These are phyloP conservation scores for Fusarium metavorans DNA, from an alignment of 2,329 filamentous ascomycete species.

Conservation along the genomic window DNA sequence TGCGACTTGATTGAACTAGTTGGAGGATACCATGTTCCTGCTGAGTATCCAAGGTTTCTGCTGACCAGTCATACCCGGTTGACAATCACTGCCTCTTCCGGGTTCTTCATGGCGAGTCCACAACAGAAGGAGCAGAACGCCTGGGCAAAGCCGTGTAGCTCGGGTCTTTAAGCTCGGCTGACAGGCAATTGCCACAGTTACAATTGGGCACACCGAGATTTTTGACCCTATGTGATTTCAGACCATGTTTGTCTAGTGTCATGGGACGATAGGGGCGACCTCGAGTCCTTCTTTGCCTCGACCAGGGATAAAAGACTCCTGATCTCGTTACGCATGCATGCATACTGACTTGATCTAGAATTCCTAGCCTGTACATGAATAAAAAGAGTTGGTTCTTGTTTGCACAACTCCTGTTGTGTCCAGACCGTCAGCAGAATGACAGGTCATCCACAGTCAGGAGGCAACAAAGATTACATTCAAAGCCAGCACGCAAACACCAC, in stretches of 20 bases:
- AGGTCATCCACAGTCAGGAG: not conserved
- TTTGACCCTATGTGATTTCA: not conserved
- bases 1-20: not conserved
- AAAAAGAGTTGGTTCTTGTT: not conserved
- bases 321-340: not conserved
- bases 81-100: not conserved
- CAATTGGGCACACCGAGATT: not conserved
- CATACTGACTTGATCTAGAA: not conserved
- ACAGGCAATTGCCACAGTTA: not conserved
- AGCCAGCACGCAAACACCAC: not conserved
- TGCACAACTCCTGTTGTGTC: not conserved
- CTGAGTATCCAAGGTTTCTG: not conserved
- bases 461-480: not conserved
- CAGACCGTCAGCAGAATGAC: not conserved
- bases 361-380: not conserved
- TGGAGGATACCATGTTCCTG: not conserved
- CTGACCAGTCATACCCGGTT: not conserved
- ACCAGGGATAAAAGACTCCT: not conserved
- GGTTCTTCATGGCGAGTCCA: not conserved
- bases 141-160: not conserved
- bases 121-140: not conserved
- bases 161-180: not conserved
- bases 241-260: not conserved
- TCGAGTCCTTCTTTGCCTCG: not conserved
- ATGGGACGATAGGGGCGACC: not conserved